These are phyloP conservation scores for Agroathelia rolfsii DNA, from an alignment of 1,284 basidiomycete genomes.

Conservation along the genomic window DNA sequence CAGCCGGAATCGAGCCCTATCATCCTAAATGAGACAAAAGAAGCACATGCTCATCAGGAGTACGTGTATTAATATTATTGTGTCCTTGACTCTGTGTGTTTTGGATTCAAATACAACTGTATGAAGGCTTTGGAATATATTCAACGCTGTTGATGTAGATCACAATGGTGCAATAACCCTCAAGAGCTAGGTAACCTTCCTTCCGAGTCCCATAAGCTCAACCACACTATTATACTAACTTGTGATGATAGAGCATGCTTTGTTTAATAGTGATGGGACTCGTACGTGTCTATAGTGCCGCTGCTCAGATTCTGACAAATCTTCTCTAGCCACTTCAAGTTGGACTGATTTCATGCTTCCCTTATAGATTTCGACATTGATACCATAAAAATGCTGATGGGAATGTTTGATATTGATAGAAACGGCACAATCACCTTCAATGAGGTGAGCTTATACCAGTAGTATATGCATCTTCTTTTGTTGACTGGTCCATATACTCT, in stretches of 20 bases:
- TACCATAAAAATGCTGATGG: constrained; percentile 76
- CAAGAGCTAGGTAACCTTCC: constrained; percentile 58
- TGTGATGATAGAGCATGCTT: constrained; percentile 57
- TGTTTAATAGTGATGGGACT: constrained; percentile 74
- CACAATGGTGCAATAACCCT: constrained; percentile 56
- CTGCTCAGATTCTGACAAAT: too few species aligned
- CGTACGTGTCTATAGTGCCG: too few species aligned
- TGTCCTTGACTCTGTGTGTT: too few species aligned
- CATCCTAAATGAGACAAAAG: too few species aligned
- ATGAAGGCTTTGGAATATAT: constrained; percentile 65
- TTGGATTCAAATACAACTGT: too few species aligned
- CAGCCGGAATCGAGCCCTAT: too few species aligned
- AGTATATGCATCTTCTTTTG: too few species aligned
- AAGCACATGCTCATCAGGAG: too few species aligned
- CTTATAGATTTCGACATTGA: constrained; percentile 66
- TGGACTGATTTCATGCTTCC: constrained; percentile 4
- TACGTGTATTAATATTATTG: too few species aligned
- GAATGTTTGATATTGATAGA: constrained; percentile 67
- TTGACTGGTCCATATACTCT: constrained; percentile 2
- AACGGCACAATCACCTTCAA: constrained; percentile 70
- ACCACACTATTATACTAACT: too few species aligned
- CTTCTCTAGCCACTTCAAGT: background rate
- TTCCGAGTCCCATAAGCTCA: too few species aligned
- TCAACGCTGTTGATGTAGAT: constrained; percentile 59
- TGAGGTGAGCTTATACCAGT: constrained; percentile 33